phyloP scores from a whole-genome alignment of 176 grass and related monocot species.

The Coix lacrymajobi region DNA sequence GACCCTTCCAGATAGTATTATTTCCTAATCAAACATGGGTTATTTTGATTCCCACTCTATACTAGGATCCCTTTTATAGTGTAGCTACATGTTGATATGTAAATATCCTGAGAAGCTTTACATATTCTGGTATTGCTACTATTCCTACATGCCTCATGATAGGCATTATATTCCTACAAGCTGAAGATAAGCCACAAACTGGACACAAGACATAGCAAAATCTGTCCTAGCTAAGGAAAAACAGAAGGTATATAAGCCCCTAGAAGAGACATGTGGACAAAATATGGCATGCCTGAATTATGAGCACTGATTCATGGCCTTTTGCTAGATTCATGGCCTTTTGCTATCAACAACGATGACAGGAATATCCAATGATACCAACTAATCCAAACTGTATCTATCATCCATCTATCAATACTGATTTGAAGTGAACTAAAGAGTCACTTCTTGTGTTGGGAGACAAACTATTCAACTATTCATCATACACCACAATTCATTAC shows the following conservation, averaged over 20 bases:
- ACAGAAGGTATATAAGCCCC: background rate
- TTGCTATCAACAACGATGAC: background rate
- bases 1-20: background rate
- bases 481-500: background rate
- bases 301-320: background rate
- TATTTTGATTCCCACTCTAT: background rate
- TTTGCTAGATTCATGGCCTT: background rate
- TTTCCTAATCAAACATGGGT: background rate
- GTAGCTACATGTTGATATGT: background rate
- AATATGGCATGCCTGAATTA: background rate
- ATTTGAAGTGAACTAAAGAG: background rate
- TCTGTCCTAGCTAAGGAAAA: background rate
- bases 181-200: background rate
- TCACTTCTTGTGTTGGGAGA: background rate
- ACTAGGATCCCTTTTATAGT: background rate
- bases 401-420: slow-evolving; percentile 7
- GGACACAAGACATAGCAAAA: background rate
- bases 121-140: background rate
- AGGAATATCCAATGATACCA: background rate
- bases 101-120: background rate
- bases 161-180: background rate
- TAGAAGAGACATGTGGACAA: background rate
- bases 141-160: background rate
- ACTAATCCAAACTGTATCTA: background rate
- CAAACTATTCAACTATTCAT: background rate